Conservation (phyloP, 1,139 yeast genomes). For the Pichia sp. region DNA sequence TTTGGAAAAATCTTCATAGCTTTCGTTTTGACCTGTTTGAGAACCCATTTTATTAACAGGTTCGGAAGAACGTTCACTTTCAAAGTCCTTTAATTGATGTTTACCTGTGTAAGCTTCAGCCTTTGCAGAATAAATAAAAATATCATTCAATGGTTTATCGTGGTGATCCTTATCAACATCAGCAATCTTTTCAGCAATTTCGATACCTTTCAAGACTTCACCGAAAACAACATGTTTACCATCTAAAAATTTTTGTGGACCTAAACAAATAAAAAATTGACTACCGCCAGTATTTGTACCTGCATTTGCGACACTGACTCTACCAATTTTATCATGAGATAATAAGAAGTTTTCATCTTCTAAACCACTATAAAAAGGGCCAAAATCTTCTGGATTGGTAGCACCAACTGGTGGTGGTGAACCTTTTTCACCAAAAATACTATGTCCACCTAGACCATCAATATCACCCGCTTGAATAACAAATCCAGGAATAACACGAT, state of each 20-base stretch:
- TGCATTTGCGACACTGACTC: slow-evolving; percentile 75
- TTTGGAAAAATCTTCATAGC: too few species aligned
- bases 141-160: slow-evolving; percentile 48
- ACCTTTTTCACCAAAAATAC: slow-evolving; percentile 56
- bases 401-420: slow-evolving; percentile 33
- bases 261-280: slow-evolving; percentile 58
- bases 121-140: slow-evolving; percentile 23
- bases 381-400: slow-evolving; percentile 3
- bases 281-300: slow-evolving; percentile 78
- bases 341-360: slow-evolving; percentile 61
- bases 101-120: too few species aligned
- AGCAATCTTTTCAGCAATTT: slow-evolving; percentile 50
- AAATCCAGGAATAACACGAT: slow-evolving; percentile 68
- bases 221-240: slow-evolving; percentile 79
- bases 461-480: slow-evolving; percentile 85
- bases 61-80: neutral
- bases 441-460: slow-evolving; percentile 70
- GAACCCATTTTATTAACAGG: neutral
- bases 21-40: too few species aligned
- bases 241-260: slow-evolving; percentile 54
- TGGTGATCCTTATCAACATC: slow-evolving; percentile 43
- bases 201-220: slow-evolving; percentile 64
- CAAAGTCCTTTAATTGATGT: neutral
- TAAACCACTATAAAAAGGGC: slow-evolving; percentile 14
- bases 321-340: slow-evolving; percentile 61